Base-by-base conservation (phyloP, 192 early-diverging fungal genomes). In the Lobosporangium transversale region DNA sequence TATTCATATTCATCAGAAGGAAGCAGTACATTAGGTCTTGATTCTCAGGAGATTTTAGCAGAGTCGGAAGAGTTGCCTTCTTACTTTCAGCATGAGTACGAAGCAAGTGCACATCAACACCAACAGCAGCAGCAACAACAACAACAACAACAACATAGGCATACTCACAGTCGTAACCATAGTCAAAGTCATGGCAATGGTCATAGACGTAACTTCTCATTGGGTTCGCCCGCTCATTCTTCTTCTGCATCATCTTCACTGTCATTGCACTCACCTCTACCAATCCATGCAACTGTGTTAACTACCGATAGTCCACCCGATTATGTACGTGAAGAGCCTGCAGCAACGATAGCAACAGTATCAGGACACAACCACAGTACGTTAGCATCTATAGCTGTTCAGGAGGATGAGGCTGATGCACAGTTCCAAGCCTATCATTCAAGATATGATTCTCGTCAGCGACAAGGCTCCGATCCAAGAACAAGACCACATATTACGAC, bases 171-270 rank as follows among this genome's bases (percentile, higher is more conserved):
- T 40, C 8, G 8, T 40, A 7, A 40, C 14, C 8, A 10, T 40
- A 14, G 14, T 40, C 37, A 40, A 40, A 14, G 37, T 40, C 8
- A 14, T 40, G 37, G 37, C 14, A 7, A 40, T 7, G 37, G 37
- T 4, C 73, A 76, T 44, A 52, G 73, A 14, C 58, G 73, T 5
- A 62, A 58, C 8, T 58, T 60, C 24, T 76, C 73, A 0, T 36
- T 67, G 23, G 73, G 59, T 24, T 76, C 73, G 3, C 64, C 73
- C 23, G 73, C 64, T n/a, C 63, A 48, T 3, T 76, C 73, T 0
- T 76, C 73, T 24, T 62, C 73, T 1, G 63, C 73, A 4, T 76
- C 73, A 24, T 76, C 73, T 14, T 76, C 73, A 0, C 27, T 76
- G 18, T 76, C 73, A 23, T 20, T 76, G 3, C 33, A 62, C 29